phyloP scores from a whole-genome alignment of 192 early-diverging fungal species.

The Coemansia sp. region DNA sequence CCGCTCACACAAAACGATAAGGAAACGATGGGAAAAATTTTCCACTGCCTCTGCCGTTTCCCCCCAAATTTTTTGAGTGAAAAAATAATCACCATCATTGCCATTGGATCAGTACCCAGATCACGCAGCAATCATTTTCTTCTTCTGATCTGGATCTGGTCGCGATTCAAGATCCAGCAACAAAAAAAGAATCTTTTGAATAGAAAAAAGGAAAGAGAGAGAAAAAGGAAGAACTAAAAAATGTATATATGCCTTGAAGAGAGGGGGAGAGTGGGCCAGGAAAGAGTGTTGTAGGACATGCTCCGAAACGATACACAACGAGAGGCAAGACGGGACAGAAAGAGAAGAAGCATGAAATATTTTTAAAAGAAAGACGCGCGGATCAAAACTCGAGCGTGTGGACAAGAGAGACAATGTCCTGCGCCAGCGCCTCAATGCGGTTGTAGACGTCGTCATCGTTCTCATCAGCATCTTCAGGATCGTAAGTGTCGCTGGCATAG shows the following conservation, averaged over 20 bases:
- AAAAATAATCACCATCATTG: not conserved
- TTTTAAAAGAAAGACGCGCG: not conserved
- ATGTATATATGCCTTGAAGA: constrained; percentile 7
- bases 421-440: constrained; percentile 45
- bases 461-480: constrained; percentile 27
- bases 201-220: not conserved
- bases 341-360: constrained; percentile 1
- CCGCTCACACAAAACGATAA: not conserved
- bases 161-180: too few species aligned
- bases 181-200: not conserved
- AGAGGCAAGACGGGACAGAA: not conserved
- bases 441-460: constrained; percentile 47
- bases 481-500: constrained; percentile 26
- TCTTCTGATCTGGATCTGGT: too few species aligned
- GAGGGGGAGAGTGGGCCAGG: not conserved
- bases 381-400: constrained; percentile 26
- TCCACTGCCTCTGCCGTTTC: not conserved
- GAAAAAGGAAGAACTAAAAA: not conserved
- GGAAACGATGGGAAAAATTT: constrained; percentile 1
- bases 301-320: not conserved
- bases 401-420: constrained; percentile 44
- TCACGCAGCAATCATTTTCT: not conserved
- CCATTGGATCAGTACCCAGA: not conserved
- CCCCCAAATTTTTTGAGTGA: not conserved
- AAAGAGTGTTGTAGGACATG: not conserved